phyloP scores from a whole-genome alignment of 768 basidiomycete genomes.

The Neoboletus subvelutipes region DNA sequence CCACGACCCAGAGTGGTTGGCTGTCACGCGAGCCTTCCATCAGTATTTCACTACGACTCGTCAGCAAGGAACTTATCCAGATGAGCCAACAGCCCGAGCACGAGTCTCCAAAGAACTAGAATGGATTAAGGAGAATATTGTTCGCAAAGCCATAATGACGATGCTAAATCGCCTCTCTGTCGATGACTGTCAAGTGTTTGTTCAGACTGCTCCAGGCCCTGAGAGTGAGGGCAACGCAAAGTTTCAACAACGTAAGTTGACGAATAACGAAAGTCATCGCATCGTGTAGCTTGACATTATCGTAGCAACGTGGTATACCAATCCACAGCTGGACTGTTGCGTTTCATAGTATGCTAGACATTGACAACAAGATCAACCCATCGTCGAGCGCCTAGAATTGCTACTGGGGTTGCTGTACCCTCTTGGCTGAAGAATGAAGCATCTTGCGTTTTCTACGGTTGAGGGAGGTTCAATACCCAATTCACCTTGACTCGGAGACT shows the following conservation, averaged over 20 bases:
- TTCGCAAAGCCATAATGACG: slow-evolving; percentile 13
- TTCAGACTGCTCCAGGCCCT: too few relatives aligned
- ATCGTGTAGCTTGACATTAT: slow-evolving; percentile 1
- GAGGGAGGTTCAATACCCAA: not conserved
- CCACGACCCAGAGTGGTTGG: slow-evolving; percentile 89
- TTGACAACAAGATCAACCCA: slow-evolving; percentile 81
- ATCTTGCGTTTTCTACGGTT: not conserved
- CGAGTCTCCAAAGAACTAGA: slow-evolving; percentile 57
- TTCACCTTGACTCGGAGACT: not conserved
- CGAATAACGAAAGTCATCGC: too few relatives aligned
- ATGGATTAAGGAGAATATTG: slow-evolving; percentile 70
- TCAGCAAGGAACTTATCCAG: slow-evolving; percentile 59
- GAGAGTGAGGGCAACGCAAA: too few relatives aligned
- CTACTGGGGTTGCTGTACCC: not conserved
- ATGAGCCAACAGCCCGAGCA: slow-evolving; percentile 44
- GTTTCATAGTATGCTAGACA: slow-evolving; percentile 75
- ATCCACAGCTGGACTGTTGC: slow-evolving; percentile 90
- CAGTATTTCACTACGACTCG: slow-evolving; percentile 63
- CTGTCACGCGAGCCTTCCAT: slow-evolving; percentile 85
- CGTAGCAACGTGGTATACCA: slow-evolving; percentile 74
- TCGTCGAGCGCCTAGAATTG: not conserved
- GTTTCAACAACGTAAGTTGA: too few relatives aligned
- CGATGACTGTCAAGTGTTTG: slow-evolving; percentile 57
- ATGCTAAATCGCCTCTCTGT: slow-evolving; percentile 32
- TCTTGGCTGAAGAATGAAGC: not conserved